These are phyloP conservation scores for Hanseniaspora lindneri DNA, from an alignment of 805 yeast genomes.

Conservation along the genomic window DNA sequence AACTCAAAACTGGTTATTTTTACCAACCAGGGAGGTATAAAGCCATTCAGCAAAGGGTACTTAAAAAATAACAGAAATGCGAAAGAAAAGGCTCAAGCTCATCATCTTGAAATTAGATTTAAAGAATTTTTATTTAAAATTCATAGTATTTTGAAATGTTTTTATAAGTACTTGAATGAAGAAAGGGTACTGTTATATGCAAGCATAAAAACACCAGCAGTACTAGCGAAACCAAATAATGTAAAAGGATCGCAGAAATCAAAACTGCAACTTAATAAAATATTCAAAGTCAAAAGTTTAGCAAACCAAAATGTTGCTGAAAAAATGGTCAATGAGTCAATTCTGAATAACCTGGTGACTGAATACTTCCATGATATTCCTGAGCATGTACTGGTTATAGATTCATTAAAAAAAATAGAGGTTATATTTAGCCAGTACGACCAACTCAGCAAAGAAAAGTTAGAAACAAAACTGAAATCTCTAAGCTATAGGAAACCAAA, in stretches of 20 bases:
- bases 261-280: background rate
- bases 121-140: slow-evolving; percentile 24
- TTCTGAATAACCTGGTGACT: slow-evolving; percentile 4
- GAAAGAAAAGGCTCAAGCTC: background rate
- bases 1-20: slow-evolving; percentile 50
- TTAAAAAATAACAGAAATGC: background rate
- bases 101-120: slow-evolving; percentile 34
- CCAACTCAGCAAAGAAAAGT: background rate
- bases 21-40: slow-evolving; percentile 67
- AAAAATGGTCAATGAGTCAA: background rate
- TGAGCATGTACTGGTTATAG: background rate
- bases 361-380: slow-evolving; percentile 17
- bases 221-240: background rate
- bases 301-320: background rate
- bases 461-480: background rate
- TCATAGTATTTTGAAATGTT: background rate
- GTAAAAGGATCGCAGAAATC: background rate
- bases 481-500: slow-evolving; percentile 55
- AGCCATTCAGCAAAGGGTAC: slow-evolving; percentile 7
- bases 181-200: slow-evolving; percentile 2
- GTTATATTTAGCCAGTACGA: background rate
- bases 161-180: background rate
- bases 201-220: slow-evolving; percentile 5
- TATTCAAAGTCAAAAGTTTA: background rate
- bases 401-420: background rate